phyloP scores from a whole-genome alignment of 345 rosid species.

The Psidium friedrichsthalianum region DNA sequence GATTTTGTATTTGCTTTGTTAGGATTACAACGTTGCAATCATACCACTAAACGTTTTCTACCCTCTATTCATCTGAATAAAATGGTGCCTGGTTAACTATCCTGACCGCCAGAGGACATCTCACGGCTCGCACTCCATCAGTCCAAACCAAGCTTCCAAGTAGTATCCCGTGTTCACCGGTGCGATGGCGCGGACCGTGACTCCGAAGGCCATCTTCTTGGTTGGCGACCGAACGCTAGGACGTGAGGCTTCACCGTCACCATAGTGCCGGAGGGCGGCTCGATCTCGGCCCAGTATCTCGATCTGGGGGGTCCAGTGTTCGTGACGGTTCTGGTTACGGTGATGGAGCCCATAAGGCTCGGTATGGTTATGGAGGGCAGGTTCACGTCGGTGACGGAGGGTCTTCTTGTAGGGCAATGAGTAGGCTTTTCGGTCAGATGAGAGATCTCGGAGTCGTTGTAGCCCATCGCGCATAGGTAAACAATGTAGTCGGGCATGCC shows the following conservation, averaged over 20 bases:
- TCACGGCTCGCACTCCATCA: slow-evolving; percentile 31
- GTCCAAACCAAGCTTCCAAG: slow-evolving; percentile 62
- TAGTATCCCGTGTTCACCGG: slow-evolving; percentile 25
- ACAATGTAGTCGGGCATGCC: slow-evolving; percentile 30
- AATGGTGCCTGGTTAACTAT: not conserved
- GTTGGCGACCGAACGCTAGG: slow-evolving; percentile 14
- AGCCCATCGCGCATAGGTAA: slow-evolving; percentile 49
- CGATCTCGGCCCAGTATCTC: slow-evolving; percentile 23
- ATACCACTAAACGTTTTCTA: not conserved
- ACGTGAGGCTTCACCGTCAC: slow-evolving; percentile 20
- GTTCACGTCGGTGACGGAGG: slow-evolving; percentile 36
- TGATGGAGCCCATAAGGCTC: slow-evolving; percentile 16
- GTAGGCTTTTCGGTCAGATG: slow-evolving; percentile 10
- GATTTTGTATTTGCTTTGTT: not conserved
- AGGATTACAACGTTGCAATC: not conserved
- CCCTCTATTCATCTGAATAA: not conserved
- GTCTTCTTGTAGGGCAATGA: slow-evolving; percentile 11
- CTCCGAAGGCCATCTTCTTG: slow-evolving; percentile 14
- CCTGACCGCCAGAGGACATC: slow-evolving; percentile 44
- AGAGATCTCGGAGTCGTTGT: slow-evolving; percentile 30
- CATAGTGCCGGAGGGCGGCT: slow-evolving; percentile 27
- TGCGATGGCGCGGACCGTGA: slow-evolving; percentile 5
- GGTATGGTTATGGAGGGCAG: slow-evolving; percentile 64
- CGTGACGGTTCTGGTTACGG: slow-evolving; percentile 43
- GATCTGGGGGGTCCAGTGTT: slow-evolving; percentile 37